Base-by-base conservation (phyloP, 1,284 basidiomycete species). In the Bondarzewia mesenterica region DNA sequence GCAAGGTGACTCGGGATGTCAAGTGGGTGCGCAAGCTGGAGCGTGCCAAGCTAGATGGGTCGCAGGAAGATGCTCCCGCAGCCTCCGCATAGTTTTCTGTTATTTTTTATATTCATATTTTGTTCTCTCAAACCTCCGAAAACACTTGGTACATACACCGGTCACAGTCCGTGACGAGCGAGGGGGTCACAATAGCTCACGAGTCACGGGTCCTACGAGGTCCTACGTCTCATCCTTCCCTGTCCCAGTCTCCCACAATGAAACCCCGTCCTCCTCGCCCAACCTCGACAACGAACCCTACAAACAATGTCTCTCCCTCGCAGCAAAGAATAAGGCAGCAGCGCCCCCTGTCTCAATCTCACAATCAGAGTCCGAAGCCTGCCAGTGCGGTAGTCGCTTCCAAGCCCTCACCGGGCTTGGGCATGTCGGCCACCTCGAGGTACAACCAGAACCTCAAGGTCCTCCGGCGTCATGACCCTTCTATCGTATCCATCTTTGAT, bases 361-460 rank as follows among this genome's bases (percentile, higher is more conserved):
- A 12, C 29, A 32, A 32, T 4, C 29, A 4, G 12, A 32, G 29
- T 32, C n/a, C 36, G 43, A 42, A 52, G 49, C 38, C 26, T 46
- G 22, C 42, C 25, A 12, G 21, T 46, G 10, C 29, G n/a, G 47
- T 25, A 10, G 26, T 42, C 26, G 18, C 20, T 5, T n/a, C 45
- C 18, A 42, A 49, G 36, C 50, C 45, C 42, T 54, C 46, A 42
- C 29, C 36, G 5, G 42, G 35, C 40, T 58, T 18, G 50, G 74
- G 74, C 50, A 79, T 84, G 73, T 71, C 78, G 7, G 67, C 77
- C 16, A 71, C 72, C 7, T 75, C 76, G 27, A 65, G 79, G 59
- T 88, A 89, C 62, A 66, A 78, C 54, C 77, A 80, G 67, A 94
- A 94, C 69, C 78, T 93, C 66, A 89, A 84, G 59, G 87, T 91